Conservation (phyloP, 768 basidiomycete species). For the Lyophyllum semitale region DNA sequence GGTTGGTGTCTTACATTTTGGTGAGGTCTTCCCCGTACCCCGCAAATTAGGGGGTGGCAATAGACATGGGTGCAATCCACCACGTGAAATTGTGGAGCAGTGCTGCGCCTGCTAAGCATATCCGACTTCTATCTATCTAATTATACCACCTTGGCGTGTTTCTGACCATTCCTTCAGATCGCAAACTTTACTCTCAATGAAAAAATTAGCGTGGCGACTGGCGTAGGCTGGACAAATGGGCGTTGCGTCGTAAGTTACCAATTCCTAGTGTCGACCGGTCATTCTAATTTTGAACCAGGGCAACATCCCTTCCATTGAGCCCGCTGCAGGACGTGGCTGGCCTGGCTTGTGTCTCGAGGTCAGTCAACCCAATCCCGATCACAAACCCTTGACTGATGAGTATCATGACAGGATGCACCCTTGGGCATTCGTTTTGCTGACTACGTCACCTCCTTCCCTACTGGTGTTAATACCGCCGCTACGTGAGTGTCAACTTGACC, state of each 20-base stretch:
- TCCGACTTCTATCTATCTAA: not conserved
- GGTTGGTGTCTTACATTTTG: conserved; percentile 33
- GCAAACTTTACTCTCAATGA: conserved; percentile 56
- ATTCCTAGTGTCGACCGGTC: not conserved
- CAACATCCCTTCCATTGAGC: conserved; percentile 56
- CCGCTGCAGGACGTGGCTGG: conserved; percentile 45
- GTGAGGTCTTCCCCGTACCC: not conserved
- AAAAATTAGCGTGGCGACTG: conserved; percentile 66
- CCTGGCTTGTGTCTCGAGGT: conserved; percentile 77
- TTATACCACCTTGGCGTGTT: not conserved
- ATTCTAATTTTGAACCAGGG: conserved; percentile 31
- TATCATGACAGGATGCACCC: conserved; percentile 56
- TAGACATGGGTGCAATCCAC: no score
- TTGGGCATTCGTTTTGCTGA: conserved; percentile 79
- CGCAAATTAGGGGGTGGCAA: no score
- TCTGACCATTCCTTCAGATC: conserved; percentile 34
- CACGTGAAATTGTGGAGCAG: no score
- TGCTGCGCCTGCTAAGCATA: not conserved
- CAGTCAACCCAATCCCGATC: not conserved
- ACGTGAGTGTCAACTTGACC: conserved; percentile 55
- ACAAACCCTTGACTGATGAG: not conserved
- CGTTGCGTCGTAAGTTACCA: conserved; percentile 58
- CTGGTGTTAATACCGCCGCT: conserved; percentile 81
- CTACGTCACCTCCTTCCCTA: conserved; percentile 76
- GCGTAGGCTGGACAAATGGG: conserved; percentile 65